These are phyloP conservation scores for Monosporascus sp. DNA, from an alignment of 2,329 filamentous ascomycete genomes.

Conservation along the genomic window DNA sequence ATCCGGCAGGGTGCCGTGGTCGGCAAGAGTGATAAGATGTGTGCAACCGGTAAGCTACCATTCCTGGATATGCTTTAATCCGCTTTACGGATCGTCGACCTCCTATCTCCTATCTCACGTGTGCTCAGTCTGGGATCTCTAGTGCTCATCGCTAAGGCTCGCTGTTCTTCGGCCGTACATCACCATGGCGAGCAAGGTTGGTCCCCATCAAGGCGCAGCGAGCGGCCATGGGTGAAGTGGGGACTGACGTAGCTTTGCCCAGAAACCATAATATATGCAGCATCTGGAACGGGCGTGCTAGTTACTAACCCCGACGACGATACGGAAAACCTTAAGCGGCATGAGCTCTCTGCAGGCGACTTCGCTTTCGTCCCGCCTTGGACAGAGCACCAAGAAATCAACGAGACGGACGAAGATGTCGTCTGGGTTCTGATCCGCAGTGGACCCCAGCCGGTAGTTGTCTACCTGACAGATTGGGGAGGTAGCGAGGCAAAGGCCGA, in stretches of 20 bases:
- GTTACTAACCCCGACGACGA: constrained; percentile 52
- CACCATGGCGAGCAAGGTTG: constrained; percentile 65
- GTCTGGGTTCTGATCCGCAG: constrained; percentile 62
- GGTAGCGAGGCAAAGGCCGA: constrained; percentile 35
- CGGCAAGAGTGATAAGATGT: constrained; percentile 59
- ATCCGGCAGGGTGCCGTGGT: constrained; percentile 51
- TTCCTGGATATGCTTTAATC: not conserved
- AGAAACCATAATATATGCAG: constrained; percentile 66
- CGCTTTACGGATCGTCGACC: not conserved
- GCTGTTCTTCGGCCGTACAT: constrained; percentile 56
- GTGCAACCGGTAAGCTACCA: constrained; percentile 52
- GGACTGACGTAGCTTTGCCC: constrained; percentile 1
- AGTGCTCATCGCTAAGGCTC: constrained; percentile 60
- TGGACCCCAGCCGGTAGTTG: constrained; percentile 55
- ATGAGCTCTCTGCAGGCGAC: constrained; percentile 57
- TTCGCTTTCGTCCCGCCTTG: constrained; percentile 66
- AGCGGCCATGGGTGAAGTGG: no score
- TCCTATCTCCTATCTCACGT: constrained; percentile 4
- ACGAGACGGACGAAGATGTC: constrained; percentile 53
- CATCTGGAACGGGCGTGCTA: constrained; percentile 55
- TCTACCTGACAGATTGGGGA: constrained; percentile 59
- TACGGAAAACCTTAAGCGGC: constrained; percentile 39
- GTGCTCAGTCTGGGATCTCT: constrained; percentile 15
- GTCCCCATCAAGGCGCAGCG: constrained; percentile 8
- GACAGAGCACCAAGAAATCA: constrained; percentile 65